These are phyloP conservation scores for Populus tremula DNA, from an alignment of 345 rosid genomes.

Conservation along the genomic window DNA sequence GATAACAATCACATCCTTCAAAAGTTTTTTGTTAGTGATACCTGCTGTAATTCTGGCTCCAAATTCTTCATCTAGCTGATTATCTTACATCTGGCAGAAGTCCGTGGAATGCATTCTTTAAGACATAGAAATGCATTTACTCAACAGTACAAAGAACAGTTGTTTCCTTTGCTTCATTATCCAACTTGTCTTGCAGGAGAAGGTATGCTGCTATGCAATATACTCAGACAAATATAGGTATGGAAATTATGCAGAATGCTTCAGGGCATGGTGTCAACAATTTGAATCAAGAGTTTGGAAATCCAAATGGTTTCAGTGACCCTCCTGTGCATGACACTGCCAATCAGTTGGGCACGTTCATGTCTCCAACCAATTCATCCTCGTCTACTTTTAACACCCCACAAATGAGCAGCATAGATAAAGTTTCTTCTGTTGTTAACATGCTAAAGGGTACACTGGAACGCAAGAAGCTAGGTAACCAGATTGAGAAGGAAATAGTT, in stretches of 20 bases:
- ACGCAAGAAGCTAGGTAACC: slow-evolving; percentile 51
- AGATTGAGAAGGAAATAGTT: slow-evolving; percentile 33
- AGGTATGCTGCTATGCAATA: slow-evolving; percentile 68
- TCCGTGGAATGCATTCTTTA: background rate
- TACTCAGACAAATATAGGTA: slow-evolving; percentile 33
- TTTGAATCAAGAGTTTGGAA: slow-evolving; percentile 39
- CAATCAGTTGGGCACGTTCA: slow-evolving; percentile 40
- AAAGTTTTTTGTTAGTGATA: background rate
- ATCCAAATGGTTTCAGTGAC: slow-evolving; percentile 34
- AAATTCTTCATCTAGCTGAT: background rate
- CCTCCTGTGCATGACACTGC: slow-evolving; percentile 34
- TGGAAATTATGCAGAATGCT: slow-evolving; percentile 39
- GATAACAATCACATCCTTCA: background rate
- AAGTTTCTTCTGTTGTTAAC: slow-evolving; percentile 62
- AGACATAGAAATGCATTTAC: background rate
- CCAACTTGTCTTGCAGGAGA: slow-evolving; percentile 38
- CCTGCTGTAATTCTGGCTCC: background rate
- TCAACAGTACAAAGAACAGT: background rate
- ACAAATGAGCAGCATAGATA: slow-evolving; percentile 39
- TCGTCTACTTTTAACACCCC: slow-evolving; percentile 41
- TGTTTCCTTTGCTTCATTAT: background rate
- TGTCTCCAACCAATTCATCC: slow-evolving; percentile 58
- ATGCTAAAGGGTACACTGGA: slow-evolving; percentile 68
- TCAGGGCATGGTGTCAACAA: slow-evolving; percentile 25
- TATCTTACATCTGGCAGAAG: background rate